phyloP scores from a whole-genome alignment of 192 early-diverging fungal genomes.

The Spizellomyces punctatus region DNA sequence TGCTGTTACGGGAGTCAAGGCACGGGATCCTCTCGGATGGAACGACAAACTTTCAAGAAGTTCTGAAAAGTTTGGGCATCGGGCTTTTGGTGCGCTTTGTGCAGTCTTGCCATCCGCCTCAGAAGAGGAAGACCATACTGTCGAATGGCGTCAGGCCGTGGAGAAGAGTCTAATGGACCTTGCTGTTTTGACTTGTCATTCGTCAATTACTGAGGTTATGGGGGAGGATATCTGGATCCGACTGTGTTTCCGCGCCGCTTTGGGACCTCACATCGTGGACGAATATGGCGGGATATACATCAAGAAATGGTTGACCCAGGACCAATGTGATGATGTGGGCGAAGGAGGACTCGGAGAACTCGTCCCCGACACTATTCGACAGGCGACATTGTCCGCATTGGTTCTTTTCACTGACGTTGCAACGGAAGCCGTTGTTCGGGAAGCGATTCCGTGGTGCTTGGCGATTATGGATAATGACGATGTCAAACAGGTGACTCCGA shows the following conservation, averaged over 20 bases:
- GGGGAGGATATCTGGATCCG: constrained; percentile 84
- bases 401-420: constrained; percentile 64
- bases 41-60: constrained; percentile 35
- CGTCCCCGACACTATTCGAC: constrained; percentile 14
- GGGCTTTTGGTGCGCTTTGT: constrained; percentile 38
- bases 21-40: constrained; percentile 32
- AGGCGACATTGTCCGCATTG: constrained; percentile 65
- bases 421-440: constrained; percentile 54
- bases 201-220: constrained; percentile 42
- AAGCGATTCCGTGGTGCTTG: constrained; percentile 49
- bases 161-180: constrained; percentile 50
- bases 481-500: constrained; percentile 52
- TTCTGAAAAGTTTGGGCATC: constrained; percentile 33
- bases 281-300: constrained; percentile 48
- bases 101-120: constrained; percentile 35
- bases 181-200: constrained; percentile 53
- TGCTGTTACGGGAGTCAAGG: constrained; percentile 25
- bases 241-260: constrained; percentile 73
- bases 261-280: constrained; percentile 68
- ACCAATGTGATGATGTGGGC: constrained; percentile 30
- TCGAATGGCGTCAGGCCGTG: constrained; percentile 7
- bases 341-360: constrained; percentile 26
- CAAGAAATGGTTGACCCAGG: constrained; percentile 47
- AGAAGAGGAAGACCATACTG: constrained; percentile 4
- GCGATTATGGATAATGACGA: constrained; percentile 48